A percentile compares a stretch with the other conserved stretches of the same genome.
Evolutionary conservation across 2,329 filamentous ascomycete species (phyloP).

Genomic region (Sarocladium brachiariae): DNA sequence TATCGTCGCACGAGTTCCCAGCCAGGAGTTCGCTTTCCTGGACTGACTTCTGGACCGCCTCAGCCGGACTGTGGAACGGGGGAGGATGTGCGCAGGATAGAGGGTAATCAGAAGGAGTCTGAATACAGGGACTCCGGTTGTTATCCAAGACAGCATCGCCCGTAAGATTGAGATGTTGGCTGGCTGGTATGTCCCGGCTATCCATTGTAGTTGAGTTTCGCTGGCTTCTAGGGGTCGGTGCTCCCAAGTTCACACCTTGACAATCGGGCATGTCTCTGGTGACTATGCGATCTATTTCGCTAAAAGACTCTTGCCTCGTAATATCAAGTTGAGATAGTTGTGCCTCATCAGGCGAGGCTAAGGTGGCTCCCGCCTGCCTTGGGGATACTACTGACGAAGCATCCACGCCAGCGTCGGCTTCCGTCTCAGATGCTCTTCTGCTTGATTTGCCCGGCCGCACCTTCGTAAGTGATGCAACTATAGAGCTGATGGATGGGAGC

Average conservation of each 20-base stretch:
- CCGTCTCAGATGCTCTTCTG: not conserved
- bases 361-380: not conserved
- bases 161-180: not conserved
- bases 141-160: not conserved
- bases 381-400: not conserved
- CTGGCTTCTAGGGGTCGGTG: not conserved
- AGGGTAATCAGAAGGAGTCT: not conserved
- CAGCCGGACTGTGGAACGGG: not conserved
- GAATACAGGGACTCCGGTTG: not conserved
- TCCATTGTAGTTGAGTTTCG: not conserved
- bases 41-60: not conserved
- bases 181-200: not conserved
- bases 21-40: not conserved
- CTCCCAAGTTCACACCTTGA: not conserved
- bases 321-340: not conserved
- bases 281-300: not conserved
- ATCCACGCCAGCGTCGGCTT: not conserved
- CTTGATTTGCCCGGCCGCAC: not conserved
- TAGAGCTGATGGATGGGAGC: not conserved
- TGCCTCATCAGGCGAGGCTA: not conserved
- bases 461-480: not conserved
- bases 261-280: not conserved
- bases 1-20: not conserved
- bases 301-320: not conserved
- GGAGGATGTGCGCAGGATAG: not conserved